Evolutionary conservation across 2,329 filamentous ascomycete species (phyloP), one percentile per base, ranked within the genome.

Genomic region (Aspergillus tubingensis): DNA sequence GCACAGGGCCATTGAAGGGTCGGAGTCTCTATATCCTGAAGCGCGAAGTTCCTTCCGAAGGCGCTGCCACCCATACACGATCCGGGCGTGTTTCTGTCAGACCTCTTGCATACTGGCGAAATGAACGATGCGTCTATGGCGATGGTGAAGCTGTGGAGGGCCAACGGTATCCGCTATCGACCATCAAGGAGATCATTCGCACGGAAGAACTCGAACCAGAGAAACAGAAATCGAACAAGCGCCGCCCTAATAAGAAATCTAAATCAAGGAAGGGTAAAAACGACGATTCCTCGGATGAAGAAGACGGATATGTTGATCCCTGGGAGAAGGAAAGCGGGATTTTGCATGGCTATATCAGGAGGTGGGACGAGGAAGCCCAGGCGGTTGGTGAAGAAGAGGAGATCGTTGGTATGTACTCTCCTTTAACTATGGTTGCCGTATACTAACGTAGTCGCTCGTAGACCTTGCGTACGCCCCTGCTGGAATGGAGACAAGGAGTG

Each of bases 81-180:
- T 94, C 89, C 11, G 93, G 92, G 2, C 86, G 95, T 59, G 86
- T 87, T 55, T 91, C 91, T 8, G 88, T 91, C 63, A 86, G 86
- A 62, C 95, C 93, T 0, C 78, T 97, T 36, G 87, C 91, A 25
- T 96, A 85, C 73, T 98, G 94, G 94, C 88, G 88, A 68, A 92
- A 92, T 66, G 94, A 98, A 73, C 86, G 85, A 57, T 86, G 90
- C 50, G 85, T 92, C 21, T 91, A 88, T 70, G 87, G 88, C 54
- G 81, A 84, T 17, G 84, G 86, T 23, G 86, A 87, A 52, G 79
- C 79, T 27, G 84, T 84, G 58, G 76, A 79, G 59, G 82, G 82
- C n/a, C 81, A 82, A 50, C 72, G 79, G 43, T 88, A 90, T 67
- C 79, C 88, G n/a, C 74, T 91, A 52, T 85, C 86, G 1, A 88